Evolutionary conservation across 352 stramenopile species (phyloP), one percentile per base, ranked within the genome.

Genomic region (Pythium periplocum): DNA sequence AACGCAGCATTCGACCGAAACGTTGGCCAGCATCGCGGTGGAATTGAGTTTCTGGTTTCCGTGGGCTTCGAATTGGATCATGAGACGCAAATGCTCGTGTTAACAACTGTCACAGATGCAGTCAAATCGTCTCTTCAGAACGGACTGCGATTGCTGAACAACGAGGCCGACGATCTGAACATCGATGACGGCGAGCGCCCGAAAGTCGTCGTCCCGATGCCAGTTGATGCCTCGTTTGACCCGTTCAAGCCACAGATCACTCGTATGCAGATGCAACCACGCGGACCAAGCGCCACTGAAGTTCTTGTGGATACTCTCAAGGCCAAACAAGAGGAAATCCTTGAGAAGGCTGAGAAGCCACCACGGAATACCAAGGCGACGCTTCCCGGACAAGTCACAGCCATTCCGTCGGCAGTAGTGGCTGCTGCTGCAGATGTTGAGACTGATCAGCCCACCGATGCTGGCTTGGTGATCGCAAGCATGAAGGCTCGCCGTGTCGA

Each of bases 231-330:
- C 4, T 57, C 57, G 10, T 95, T 95, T 46, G 78, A 94, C 55
- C 78, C 87, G 10, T 95, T 81, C 69, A 87, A 91, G 60, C 55
- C 86, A 1, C 77, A 91, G 48, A 95, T 95, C 61, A 93, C 80
- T 6, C 78, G 86, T 17, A 32, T 71, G 42, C 48, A 92, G 73
- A 87, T 86, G 52, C 85, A 95, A 59, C 85, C 85, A 30, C 73
- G 85, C 38, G 85, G 85, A 1, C 69, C 79, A 3, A 93, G 85
- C 52, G 73, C 73, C 8, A 95, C 83, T 2, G 79, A 93, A 66
- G 75, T 88, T 17, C 74, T 86, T 11, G 72, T 95, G 6, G 82
- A 82, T 12, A 72, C 72, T 6, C 51, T 95, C 31, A 93, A 92
- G 51, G 72, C 59, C 9, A 93, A 93, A 51, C 74, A 95, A 54